phyloP scores from a whole-genome alignment of 768 basidiomycete species.

The Tubosaeta sp. region DNA sequence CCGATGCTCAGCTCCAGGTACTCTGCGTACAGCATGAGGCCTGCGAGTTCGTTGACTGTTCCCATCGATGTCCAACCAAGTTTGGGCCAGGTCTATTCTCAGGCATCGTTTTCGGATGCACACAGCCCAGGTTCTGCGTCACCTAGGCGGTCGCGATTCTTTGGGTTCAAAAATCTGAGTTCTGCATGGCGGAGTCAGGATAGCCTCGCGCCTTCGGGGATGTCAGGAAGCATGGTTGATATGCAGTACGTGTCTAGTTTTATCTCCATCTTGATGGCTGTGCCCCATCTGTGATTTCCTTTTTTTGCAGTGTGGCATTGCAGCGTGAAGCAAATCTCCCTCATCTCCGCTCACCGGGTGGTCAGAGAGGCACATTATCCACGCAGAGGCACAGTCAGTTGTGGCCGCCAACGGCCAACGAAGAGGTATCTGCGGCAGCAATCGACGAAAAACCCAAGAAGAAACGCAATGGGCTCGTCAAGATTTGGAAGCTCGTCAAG shows the following conservation, averaged over 20 bases:
- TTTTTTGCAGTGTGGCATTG: conserved; percentile 58
- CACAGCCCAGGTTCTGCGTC: conserved; percentile 68
- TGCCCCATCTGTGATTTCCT: conserved; percentile 7
- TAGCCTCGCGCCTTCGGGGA: conserved; percentile 74
- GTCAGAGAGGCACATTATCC: conserved; percentile 34
- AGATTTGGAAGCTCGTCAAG: conserved; percentile 78
- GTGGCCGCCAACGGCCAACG: conserved; percentile 45
- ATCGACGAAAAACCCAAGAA: conserved; percentile 60
- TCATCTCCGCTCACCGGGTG: conserved; percentile 27
- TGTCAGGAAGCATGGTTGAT: conserved; percentile 86
- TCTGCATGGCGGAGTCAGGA: conserved; percentile 76
- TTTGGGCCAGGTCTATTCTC: conserved; percentile 65
- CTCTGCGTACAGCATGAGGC: conserved; percentile 51
- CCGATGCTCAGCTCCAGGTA: conserved; percentile 58
- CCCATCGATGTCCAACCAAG: conserved; percentile 55
- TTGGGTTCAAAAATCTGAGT: conserved; percentile 68
- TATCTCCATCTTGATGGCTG: neutral
- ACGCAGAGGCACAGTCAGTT: conserved; percentile 47
- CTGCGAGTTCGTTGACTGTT: conserved; percentile 57
- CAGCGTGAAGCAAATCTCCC: conserved; percentile 54
- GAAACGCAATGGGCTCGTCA: conserved; percentile 73
- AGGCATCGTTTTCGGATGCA: conserved; percentile 76
- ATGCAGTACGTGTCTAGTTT: conserved; percentile 69
- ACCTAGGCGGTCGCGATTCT: conserved; percentile 70
- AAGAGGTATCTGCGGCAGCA: conserved; percentile 8